Percentiles rank a stretch among this genome's conserved stretches.
Evolutionary conservation across 345 rosid genomes (phyloP).

Genomic region (Pseudoturritis turrita): DNA sequence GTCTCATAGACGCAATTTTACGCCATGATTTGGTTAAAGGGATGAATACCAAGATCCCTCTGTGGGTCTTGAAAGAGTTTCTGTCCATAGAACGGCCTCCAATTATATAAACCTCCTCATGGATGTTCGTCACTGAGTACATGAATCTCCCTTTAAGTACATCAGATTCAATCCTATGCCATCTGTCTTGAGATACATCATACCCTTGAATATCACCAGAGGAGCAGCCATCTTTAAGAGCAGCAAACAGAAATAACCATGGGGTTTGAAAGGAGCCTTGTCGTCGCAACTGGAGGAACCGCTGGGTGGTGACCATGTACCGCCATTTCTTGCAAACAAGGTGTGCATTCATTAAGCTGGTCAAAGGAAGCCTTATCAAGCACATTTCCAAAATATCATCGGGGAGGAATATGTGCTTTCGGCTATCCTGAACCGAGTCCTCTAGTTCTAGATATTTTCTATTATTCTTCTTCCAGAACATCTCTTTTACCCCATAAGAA

Average conservation of each 20-base stretch:
- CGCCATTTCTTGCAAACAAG: conserved; percentile 98
- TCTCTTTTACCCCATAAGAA: conserved; percentile 80
- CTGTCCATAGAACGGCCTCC: conserved; percentile 92
- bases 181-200: conserved; percentile 67
- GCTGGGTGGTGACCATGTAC: conserved; percentile 56
- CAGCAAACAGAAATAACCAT: conserved; percentile 87
- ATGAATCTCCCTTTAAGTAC: conserved; percentile 74
- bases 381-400: conserved; percentile 93
- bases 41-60: conserved; percentile 71
- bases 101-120: conserved; percentile 71
- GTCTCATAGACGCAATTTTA: conserved; percentile 74
- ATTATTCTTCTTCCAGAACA: conserved; percentile 67
- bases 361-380: conserved; percentile 81
- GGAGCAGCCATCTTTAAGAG: conserved; percentile 74
- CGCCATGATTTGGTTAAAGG: conserved; percentile 83
- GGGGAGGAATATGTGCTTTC: conserved; percentile 70
- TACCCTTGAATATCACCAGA: conserved; percentile 78
- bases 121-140: conserved; percentile 74
- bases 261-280: conserved; percentile 70
- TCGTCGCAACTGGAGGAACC: conserved; percentile 70
- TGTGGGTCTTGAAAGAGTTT: conserved; percentile 79
- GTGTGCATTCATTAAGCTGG: conserved; percentile 76
- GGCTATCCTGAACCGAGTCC: conserved; percentile 38
- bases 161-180: conserved; percentile 73
- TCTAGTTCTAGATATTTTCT: conserved; percentile 47